phyloP scores from a whole-genome alignment of 805 yeast genomes.

The Schizosaccharomyces lindneri region DNA sequence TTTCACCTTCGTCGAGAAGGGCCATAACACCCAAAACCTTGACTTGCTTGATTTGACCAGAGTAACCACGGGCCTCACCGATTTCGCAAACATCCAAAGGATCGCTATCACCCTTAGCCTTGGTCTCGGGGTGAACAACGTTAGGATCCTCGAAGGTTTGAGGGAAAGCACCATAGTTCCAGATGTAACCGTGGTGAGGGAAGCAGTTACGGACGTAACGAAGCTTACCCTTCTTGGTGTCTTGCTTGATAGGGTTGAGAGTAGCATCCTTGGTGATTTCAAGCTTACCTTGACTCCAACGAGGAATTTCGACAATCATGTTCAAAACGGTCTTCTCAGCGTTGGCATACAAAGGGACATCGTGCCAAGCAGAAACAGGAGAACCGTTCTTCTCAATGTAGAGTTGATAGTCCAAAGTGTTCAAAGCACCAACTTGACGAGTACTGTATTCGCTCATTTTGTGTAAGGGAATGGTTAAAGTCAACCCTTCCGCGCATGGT shows the following conservation, averaged over 20 bases:
- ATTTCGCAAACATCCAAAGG: conserved; percentile 89
- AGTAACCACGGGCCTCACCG: conserved; percentile 30
- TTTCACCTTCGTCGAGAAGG: conserved; percentile 84
- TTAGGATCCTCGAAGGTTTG: conserved; percentile 98
- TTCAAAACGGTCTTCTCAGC: conserved; percentile 68
- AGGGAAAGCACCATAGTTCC: conserved; percentile 96
- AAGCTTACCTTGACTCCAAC: conserved; percentile 94
- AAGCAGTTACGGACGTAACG: conserved; percentile 74
- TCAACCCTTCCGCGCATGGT: no score
- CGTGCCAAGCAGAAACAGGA: conserved; percentile 89
- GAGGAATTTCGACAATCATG: conserved; percentile 91
- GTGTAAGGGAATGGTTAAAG: no score
- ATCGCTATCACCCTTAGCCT: conserved; percentile 67
- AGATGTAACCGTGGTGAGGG: conserved; percentile 97
- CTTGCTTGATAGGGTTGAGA: conserved; percentile 88
- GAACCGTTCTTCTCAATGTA: conserved; percentile 82
- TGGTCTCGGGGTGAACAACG: conserved; percentile 20
- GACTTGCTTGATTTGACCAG: conserved; percentile 67
- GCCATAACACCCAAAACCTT: conserved; percentile 90
- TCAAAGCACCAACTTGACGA: conserved; percentile 86
- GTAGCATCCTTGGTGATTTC: conserved; percentile 55
- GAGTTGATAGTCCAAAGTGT: conserved; percentile 82
- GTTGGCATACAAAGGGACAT: conserved; percentile 77
- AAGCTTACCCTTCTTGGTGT: conserved; percentile 87
- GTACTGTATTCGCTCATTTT: conserved; percentile 32